A percentile compares a stretch with the other conserved stretches of the same genome.
These are phyloP conservation scores for Camellia japonica DNA, from an alignment of 148 eudicot species.

Conservation along the genomic window DNA sequence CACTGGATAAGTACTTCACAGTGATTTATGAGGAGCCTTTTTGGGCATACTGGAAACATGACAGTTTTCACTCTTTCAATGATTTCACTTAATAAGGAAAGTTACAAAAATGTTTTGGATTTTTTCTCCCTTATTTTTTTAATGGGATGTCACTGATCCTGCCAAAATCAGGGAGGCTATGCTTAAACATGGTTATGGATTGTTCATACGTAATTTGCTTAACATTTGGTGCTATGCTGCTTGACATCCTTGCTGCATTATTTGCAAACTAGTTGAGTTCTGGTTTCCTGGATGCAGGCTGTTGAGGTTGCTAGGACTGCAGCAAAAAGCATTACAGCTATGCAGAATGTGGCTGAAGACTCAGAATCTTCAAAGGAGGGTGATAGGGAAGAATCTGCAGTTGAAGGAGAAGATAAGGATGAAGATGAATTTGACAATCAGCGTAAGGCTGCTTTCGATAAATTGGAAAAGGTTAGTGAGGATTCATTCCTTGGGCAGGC, in stretches of 20 bases:
- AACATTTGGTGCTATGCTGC: neutral
- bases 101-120: neutral
- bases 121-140: neutral
- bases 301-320: conserved; percentile 82
- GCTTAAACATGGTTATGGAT: conserved; percentile 4
- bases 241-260: neutral
- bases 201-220: neutral
- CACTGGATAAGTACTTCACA: neutral
- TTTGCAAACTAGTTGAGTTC: conserved; percentile 9
- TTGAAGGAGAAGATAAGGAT: conserved; percentile 49
- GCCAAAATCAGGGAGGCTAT: conserved; percentile 5
- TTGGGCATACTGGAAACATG: neutral
- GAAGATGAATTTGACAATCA: conserved; percentile 38
- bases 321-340: conserved; percentile 70
- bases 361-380: conserved; percentile 62
- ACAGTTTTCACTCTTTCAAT: neutral
- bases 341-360: conserved; percentile 50
- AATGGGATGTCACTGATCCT: neutral
- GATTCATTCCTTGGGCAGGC: conserved; percentile 90
- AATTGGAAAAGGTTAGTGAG: conserved; percentile 79
- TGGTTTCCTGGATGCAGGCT: conserved; percentile 50
- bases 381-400: conserved; percentile 32
- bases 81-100: neutral
- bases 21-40: neutral
- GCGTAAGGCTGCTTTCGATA: conserved; percentile 69